Base-by-base conservation (phyloP, 768 basidiomycete species). In the Rhodotorula kratochvilovae region DNA sequence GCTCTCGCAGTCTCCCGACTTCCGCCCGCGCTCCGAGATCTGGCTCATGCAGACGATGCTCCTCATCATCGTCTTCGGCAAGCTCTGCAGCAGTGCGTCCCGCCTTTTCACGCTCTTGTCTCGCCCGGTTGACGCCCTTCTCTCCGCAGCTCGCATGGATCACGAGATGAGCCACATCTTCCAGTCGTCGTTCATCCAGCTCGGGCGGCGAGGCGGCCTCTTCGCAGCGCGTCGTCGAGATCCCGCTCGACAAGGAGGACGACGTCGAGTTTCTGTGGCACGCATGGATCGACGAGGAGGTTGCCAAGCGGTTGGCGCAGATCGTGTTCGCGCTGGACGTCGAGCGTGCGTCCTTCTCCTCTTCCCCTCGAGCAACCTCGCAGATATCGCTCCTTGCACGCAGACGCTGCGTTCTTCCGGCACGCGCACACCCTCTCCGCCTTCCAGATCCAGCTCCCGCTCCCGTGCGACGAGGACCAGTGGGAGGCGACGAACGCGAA, bases 341-440 rank as follows among this genome's bases (percentile, higher is more conserved):
- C 56, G 70, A 77, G 46, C 75, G 76, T 77, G 35, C 29, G 75
- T 68, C 17, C 39, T 13, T 27, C n/a, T 45, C 15, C 39, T 21
- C 54, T 50, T 2, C 23, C n/a, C 43, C 10, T 17, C 31, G 53
- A 17, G 10, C 8, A n/a, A 53, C 51, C n/a, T 15, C 15, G 15
- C 31, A n/a, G n/a, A n/a, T n/a, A n/a, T 25, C 59, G 33, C 89
- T 91, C 71, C 88, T 85, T 60, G 90, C 83, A 90, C 90, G 21
- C 85, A 83, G 36, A 91, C 86, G 25, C 92, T 90, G n/a, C 92
- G 89, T 79, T 93, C 90, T 48, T 90, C 82, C 79, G 90, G 88
- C 35, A 95, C 83, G 80, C 72, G 11, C 75, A 73, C 46, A 72
- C 77, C 5, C 73, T 77, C 29, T 77, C 77, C 17, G 77, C 77